Evolutionary conservation across 1,284 basidiomycete genomes (phyloP).

Genomic region (Rhodotorula sp.): DNA sequence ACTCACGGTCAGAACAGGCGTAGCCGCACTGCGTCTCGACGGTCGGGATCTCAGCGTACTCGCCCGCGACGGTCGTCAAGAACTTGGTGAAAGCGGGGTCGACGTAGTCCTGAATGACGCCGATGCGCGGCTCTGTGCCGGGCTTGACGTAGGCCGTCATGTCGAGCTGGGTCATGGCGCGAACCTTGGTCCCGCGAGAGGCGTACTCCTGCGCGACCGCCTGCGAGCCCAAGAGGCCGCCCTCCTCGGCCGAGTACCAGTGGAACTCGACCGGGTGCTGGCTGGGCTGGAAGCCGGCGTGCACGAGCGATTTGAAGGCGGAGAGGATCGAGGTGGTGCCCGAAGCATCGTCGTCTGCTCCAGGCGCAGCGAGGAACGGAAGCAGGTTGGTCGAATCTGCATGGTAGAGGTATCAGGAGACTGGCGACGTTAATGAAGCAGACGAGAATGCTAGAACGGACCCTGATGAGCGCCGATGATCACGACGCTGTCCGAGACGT

Average conservation of each 20-base stretch:
- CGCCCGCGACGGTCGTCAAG: slow-evolving; percentile 67
- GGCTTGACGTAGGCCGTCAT: slow-evolving; percentile 63
- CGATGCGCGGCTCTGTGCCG: slow-evolving; percentile 81
- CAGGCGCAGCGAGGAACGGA: slow-evolving; percentile 85
- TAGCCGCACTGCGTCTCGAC: slow-evolving; percentile 72
- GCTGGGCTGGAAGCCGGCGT: slow-evolving; percentile 71
- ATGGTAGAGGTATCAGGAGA: slow-evolving; percentile 55
- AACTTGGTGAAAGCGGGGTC: slow-evolving; percentile 69
- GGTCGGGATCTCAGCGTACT: slow-evolving; percentile 57
- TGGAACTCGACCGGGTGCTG: slow-evolving; percentile 82
- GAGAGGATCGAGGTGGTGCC: slow-evolving; percentile 91
- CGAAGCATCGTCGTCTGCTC: slow-evolving; percentile 80
- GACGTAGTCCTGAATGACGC: slow-evolving; percentile 85
- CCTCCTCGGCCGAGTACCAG: slow-evolving; percentile 56
- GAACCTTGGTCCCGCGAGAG: slow-evolving; percentile 23
- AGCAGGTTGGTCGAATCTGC: slow-evolving; percentile 79
- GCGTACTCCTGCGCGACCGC: slow-evolving; percentile 77
- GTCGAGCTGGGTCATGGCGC: slow-evolving; percentile 68
- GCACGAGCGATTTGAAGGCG: slow-evolving; percentile 76
- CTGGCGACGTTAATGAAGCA: no score
- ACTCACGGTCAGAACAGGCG: slow-evolving; percentile 74
- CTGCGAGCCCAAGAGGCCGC: slow-evolving; percentile 88
- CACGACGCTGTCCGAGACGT: slow-evolving; percentile 50
- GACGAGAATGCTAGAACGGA: not conserved
- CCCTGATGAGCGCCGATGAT: slow-evolving; percentile 54